A percentile compares a stretch with the other conserved stretches of the same genome.
Evolutionary conservation across 768 basidiomycete species (phyloP).

Genomic region (Termitomyces sp.): DNA sequence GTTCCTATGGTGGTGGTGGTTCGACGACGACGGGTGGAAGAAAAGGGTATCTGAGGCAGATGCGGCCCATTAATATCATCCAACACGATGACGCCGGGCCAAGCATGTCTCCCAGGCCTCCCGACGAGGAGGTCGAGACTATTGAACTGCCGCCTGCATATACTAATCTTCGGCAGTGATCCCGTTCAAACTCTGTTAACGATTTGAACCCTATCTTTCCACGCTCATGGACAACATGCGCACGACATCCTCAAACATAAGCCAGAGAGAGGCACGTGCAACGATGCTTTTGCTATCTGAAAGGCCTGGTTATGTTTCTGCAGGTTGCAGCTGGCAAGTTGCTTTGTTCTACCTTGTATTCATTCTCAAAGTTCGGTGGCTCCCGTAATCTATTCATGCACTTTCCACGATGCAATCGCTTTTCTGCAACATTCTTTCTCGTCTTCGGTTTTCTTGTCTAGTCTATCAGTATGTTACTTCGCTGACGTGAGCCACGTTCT

Average conservation of each 20-base stretch:
- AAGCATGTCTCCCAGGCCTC: constrained; percentile 22
- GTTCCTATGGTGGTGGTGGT: constrained; percentile 17
- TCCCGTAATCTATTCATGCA: neutral
- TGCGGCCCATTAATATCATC: constrained; percentile 73
- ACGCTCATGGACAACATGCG: neutral
- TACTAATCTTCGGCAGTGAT: constrained; percentile 46
- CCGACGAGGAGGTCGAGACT: constrained; percentile 51
- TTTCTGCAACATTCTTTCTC: neutral
- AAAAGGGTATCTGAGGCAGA: constrained; percentile 42
- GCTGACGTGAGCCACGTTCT: neutral
- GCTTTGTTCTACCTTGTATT: neutral
- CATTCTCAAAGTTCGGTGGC: neutral
- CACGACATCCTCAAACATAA: neutral
- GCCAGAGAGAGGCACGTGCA: neutral
- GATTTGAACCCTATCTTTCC: neutral
- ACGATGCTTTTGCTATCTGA: neutral
- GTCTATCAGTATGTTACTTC: neutral
- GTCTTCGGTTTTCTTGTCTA: neutral
- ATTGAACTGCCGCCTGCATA: constrained; percentile 84
- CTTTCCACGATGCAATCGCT: neutral
- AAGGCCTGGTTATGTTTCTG: neutral
- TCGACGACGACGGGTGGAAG: constrained; percentile 25
- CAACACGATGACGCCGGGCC: constrained; percentile 84
- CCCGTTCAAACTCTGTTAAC: neutral
- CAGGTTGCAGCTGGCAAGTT: neutral